These are phyloP conservation scores for Suillus lakei DNA, from an alignment of 768 basidiomycete genomes.

Conservation along the genomic window DNA sequence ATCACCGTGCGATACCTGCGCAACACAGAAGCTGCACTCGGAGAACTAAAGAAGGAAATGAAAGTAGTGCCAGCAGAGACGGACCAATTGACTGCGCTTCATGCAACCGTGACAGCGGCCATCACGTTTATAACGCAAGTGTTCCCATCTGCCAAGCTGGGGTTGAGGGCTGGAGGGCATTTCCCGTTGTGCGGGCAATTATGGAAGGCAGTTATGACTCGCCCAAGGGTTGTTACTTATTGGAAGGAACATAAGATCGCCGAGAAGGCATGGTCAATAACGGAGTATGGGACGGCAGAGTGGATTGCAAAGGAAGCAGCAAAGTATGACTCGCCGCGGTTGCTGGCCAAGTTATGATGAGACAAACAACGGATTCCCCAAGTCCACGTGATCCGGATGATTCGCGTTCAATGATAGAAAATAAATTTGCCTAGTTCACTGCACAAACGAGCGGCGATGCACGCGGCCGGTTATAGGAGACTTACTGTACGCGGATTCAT, in stretches of 20 bases:
- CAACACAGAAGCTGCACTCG: slow-evolving; percentile 26
- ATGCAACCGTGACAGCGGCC: slow-evolving; percentile 20
- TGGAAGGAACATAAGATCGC: slow-evolving; percentile 19
- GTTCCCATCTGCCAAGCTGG: slow-evolving; percentile 22
- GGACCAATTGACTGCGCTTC: slow-evolving; percentile 21
- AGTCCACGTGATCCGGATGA: no score
- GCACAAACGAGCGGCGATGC: no score
- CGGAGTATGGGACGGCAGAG: slow-evolving; percentile 20
- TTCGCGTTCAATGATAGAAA: no score
- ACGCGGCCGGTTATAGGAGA: neutral
- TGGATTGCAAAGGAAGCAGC: slow-evolving; percentile 24
- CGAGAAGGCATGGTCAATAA: slow-evolving; percentile 19
- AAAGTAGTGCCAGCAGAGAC: slow-evolving; percentile 17
- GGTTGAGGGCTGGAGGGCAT: slow-evolving; percentile 17
- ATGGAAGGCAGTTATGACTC: slow-evolving; percentile 23
- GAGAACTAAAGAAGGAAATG: slow-evolving; percentile 13
- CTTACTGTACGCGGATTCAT: neutral
- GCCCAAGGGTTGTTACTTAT: slow-evolving; percentile 20
- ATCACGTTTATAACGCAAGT: slow-evolving; percentile 27
- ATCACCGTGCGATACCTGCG: slow-evolving; percentile 23
- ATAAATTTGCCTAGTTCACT: no score
- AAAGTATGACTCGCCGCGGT: slow-evolving; percentile 3
- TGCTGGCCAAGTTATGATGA: neutral
- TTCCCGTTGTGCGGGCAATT: slow-evolving; percentile 27
- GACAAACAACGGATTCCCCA: neutral